Percentiles rank a stretch among this genome's conserved stretches.
Conservation (phyloP, 2,329 filamentous ascomycete genomes). For the Dothistroma pini region DNA sequence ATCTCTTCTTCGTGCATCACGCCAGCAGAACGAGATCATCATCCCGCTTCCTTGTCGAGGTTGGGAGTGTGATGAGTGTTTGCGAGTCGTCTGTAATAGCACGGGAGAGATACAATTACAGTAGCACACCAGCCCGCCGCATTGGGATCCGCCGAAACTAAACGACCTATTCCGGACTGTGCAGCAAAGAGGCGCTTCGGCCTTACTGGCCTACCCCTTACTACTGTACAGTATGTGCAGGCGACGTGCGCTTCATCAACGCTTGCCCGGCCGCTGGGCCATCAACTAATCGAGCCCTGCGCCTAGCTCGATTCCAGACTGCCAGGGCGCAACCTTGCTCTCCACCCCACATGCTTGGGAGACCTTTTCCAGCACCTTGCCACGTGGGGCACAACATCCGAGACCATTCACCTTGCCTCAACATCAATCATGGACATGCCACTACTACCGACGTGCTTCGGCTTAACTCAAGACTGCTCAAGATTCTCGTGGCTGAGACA, state of each 20-base stretch:
- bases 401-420: not conserved
- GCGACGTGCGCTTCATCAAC: too few species aligned
- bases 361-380: not conserved
- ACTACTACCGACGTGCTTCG: too few species aligned
- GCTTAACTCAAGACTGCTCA: too few species aligned
- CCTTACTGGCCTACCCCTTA: not conserved
- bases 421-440: too few species aligned
- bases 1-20: not conserved
- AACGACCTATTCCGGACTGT: not conserved
- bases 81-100: not conserved
- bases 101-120: too few species aligned
- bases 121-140: not conserved
- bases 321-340: not conserved
- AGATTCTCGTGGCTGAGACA: too few species aligned
- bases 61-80: too few species aligned
- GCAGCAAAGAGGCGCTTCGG: not conserved
- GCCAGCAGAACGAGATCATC: too few species aligned
- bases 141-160: not conserved
- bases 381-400: not conserved
- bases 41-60: too few species aligned
- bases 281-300: not conserved
- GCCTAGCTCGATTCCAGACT: not conserved
- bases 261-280: not conserved
- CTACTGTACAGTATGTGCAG: too few species aligned
- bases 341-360: not conserved